Percentiles rank a stretch among this genome's conserved stretches.
phyloP scores from a whole-genome alignment of 371 early-diverging fungal genomes.

The Capniomyces stellatus region DNA sequence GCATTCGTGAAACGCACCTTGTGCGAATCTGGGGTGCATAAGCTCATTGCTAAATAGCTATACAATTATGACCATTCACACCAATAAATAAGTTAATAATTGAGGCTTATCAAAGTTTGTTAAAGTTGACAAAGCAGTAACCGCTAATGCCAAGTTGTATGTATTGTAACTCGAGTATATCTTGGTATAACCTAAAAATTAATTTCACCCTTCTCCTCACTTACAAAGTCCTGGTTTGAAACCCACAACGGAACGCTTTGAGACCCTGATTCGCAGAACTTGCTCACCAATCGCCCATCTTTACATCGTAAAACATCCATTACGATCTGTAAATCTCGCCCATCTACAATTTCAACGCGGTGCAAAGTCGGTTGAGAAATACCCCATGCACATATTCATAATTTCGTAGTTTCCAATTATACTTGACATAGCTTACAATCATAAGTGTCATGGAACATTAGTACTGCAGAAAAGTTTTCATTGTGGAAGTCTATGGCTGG shows the following conservation, averaged over 20 bases:
- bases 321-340: constrained; percentile 64
- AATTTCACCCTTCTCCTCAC: constrained; percentile 2
- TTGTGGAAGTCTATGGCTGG: constrained; percentile 10
- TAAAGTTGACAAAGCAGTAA: no score
- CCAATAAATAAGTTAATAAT: no score
- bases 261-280: constrained; percentile 16
- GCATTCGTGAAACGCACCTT: constrained; percentile 56
- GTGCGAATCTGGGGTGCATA: constrained; percentile 55
- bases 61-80: background rate
- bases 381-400: no score
- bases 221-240: constrained; percentile 51
- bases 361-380: no score
- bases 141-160: no score
- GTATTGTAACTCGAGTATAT: no score
- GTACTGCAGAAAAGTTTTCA: constrained; percentile 43
- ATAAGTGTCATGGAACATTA: constrained; percentile 71
- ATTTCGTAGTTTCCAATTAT: no score
- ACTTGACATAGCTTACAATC: no score
- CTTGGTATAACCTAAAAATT: no score
- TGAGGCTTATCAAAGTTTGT: no score
- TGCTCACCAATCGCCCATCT: constrained; percentile 39
- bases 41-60: constrained; percentile 64
- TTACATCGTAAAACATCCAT: constrained; percentile 50
- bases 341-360: no score
- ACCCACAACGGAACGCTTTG: constrained; percentile 57